Base-by-base conservation (phyloP, 441 rosid genomes). In the Pelargonium citronellum region DNA sequence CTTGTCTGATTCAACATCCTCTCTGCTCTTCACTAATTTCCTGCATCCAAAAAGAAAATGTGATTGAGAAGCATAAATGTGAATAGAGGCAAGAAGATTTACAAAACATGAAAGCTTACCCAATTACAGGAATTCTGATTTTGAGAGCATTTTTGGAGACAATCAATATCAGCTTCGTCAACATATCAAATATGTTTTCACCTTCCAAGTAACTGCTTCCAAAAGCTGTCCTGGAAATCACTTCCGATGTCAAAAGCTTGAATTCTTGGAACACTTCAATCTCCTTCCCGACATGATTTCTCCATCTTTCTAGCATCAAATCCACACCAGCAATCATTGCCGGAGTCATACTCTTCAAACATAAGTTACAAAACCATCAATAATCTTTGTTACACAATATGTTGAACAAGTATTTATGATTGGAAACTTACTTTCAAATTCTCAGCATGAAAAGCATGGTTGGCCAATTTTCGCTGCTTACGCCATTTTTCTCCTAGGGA, bases 201-300 rank as follows among this genome's bases (percentile, higher is more conserved):
- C 24, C 72, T 74, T 16, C 77, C 77, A 10, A 74, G 11, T 61
- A 73, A 60, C 77, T 74, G 24, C 72, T 74, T 16, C 77, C 77
- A 10, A 74, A 74, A 1, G 73, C 77, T 13, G 77, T 69, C 66
- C 77, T 74, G 17, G 77, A 74, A 27, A 74, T 69, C 20, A 74
- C 66, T 66, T 74, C 77, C 13, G 70, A 69, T 2, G 77, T 74
- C 44, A 74, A 57, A 20, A 64, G 24, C 43, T 30, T 64, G 6
- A 69, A 20, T 66, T 74, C 77, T 63, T 68, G 44, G 1, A 27
- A 74, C 13, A 68, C 15, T 68, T 74, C 77, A 8, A 74, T 41
- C 67, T 69, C 73, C 41, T 64, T 43, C 13, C 73, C 73, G 53
- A 30, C 77, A 43, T 43, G 39, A 22, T 15, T n/a, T 19, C 69